Conservation (phyloP, 1,284 basidiomycete genomes). For the Phlebopus sp. region DNA sequence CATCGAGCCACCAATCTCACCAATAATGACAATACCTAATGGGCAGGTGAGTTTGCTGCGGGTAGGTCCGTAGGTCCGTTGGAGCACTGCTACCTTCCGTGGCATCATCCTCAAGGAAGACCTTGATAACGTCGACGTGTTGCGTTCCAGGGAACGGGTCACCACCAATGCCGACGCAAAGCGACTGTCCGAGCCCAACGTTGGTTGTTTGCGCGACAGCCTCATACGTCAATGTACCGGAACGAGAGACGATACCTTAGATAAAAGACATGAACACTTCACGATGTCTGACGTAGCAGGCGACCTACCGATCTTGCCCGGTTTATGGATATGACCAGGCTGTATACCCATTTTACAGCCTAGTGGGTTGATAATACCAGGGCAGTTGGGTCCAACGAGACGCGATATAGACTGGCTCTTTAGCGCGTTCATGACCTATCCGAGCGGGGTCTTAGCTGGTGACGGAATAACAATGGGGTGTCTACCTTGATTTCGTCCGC, state of each 20-base stretch:
- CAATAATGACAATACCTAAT: constrained; percentile 91
- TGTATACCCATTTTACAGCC: constrained; percentile 99
- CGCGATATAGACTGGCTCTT: constrained; percentile 93
- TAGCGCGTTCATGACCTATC: constrained; percentile 87
- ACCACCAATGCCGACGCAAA: constrained; percentile 97
- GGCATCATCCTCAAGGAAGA: constrained; percentile 91
- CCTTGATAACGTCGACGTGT: constrained; percentile 94
- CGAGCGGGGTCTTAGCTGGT: constrained; percentile 7
- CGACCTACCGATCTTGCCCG: constrained; percentile 84
- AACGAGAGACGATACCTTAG: constrained; percentile 93
- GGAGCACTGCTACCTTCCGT: constrained; percentile 69
- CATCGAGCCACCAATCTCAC: constrained; percentile 99
- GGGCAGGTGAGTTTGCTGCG: constrained; percentile 26
- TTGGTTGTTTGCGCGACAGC: constrained; percentile 93
- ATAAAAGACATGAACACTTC: constrained; percentile 2
- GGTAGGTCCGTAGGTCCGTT: background rate
- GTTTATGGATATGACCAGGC: constrained; percentile 95
- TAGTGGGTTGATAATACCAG: constrained; percentile 94
- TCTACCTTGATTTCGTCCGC: constrained; percentile 87
- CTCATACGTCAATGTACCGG: constrained; percentile 92
- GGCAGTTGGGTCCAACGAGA: constrained; percentile 96
- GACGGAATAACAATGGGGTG: constrained; percentile 5
- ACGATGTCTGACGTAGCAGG: background rate
- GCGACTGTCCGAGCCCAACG: constrained; percentile 94
- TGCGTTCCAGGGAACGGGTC: constrained; percentile 99